Percentiles rank a stretch among this genome's conserved stretches.
These are phyloP conservation scores for Endocarpon pusillum DNA, from an alignment of 495 filamentous ascomycete species.

Conservation along the genomic window DNA sequence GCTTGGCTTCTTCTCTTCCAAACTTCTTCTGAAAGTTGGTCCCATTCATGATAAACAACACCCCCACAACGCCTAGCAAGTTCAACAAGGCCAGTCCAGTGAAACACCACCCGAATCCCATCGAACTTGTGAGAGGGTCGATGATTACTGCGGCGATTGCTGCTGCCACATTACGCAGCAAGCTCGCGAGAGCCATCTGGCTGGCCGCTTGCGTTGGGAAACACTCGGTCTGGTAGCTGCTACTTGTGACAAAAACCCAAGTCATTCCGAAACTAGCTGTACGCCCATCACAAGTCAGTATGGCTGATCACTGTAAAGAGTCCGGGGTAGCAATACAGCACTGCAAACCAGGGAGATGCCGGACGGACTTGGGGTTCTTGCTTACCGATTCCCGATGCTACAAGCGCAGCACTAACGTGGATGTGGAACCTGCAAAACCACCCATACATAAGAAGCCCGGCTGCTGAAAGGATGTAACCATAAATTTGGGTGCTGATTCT, in stretches of 20 bases:
- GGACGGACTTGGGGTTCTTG: not conserved
- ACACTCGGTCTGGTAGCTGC: conserved; percentile 16
- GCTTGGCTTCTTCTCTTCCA: no score
- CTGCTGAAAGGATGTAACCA: conserved; percentile 12
- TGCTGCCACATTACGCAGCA: conserved; percentile 17
- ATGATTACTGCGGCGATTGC: conserved; percentile 17
- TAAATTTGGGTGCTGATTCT: conserved; percentile 13
- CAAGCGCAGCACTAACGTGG: conserved; percentile 10
- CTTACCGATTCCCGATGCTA: conserved; percentile 4
- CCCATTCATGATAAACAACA: conserved; percentile 1
- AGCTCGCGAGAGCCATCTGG: conserved; percentile 13
- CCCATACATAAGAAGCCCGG: conserved; percentile 16
- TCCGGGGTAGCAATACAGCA: not conserved
- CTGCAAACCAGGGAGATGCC: not conserved
- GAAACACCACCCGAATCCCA: conserved; percentile 18
- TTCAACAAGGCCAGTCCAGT: conserved; percentile 14
- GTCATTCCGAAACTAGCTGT: conserved; percentile 11
- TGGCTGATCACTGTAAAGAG: not conserved
- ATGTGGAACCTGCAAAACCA: conserved; percentile 14
- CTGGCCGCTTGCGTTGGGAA: conserved; percentile 10
- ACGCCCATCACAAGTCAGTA: no score
- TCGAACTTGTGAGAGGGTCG: conserved; percentile 6
- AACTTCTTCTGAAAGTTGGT: no score
- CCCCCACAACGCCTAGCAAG: conserved; percentile 6
- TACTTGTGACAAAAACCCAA: conserved; percentile 17